Evolutionary conservation across 305 asterid species (phyloP), one percentile per base, ranked within the genome.

Genomic region (Withania somnifera): DNA sequence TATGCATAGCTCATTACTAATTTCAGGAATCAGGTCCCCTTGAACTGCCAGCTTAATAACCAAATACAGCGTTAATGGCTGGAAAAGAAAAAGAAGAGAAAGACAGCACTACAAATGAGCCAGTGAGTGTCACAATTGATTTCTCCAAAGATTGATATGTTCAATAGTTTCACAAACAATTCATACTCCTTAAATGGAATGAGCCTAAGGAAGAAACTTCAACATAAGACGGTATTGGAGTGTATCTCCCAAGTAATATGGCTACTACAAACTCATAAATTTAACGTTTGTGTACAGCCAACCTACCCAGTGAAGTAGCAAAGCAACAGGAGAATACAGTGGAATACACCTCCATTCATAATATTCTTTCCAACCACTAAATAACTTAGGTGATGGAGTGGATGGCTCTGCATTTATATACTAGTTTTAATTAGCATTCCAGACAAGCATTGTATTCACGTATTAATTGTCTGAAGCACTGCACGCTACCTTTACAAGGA

Each of bases 291-390:
- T 13, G 22, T 24, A 50, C 17, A 83, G 53, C 80, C 34, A 75
- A 64, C 93, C 78, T 91, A 95, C 97, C 98, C 95, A 94, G 71
- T 94, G 98, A 90, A 96, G 97, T 89, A 96, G 95, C 85, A 94
- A 85, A 84, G 98, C 95, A 84, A 89, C 94, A 71, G 98, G 98
- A 82, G 98, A 94, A 87, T 17, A 45, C 47, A 92, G 88, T 13
- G 97, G 95, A 85, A 96, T 90, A 87, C 90, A 58, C 90, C 99
- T 94, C 99, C 99, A 96, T 82, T 94, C 90, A 75, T 89, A 96
- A 89, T 94, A 92, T 53, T 94, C 94, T 87, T 90, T 92, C 99
- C 98, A 96, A 84, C 85, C 84, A 40, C 84, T 78, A 64, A 94
- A 85, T 79, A 77, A 60, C 84, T 84, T 64, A 0, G 80, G 87